phyloP scores from a whole-genome alignment of 2,329 filamentous ascomycete genomes.

The Verticillium klebahnii region DNA sequence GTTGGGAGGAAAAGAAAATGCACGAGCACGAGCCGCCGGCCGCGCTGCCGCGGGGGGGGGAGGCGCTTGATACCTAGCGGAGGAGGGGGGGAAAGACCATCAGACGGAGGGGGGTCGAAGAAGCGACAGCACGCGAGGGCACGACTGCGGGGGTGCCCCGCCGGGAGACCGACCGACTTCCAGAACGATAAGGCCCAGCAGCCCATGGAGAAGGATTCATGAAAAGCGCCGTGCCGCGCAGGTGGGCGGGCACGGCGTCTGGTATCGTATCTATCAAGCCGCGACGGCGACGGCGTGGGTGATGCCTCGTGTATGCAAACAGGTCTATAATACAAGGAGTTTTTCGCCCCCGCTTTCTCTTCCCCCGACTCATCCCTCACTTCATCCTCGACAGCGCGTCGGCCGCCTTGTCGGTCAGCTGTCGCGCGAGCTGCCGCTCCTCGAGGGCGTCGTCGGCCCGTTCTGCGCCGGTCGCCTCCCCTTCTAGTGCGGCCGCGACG shows the following conservation, averaged over 20 bases:
- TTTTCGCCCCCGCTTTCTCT: not conserved
- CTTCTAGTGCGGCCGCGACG: constrained; percentile 41
- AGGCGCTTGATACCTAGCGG: not conserved
- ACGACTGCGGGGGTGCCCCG: too few species aligned
- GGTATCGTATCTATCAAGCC: not conserved
- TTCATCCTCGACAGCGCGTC: constrained; percentile 43
- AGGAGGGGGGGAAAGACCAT: not conserved
- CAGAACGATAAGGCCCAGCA: not conserved
- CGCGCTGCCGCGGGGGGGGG: not conserved
- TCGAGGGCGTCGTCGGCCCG: constrained; percentile 18
- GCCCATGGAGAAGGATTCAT: not conserved
- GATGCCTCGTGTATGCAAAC: not conserved
- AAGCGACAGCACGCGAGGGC: too few species aligned
- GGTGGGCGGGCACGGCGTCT: not conserved
- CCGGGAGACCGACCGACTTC: too few species aligned
- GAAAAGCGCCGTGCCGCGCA: not conserved
- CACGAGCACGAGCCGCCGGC: not conserved
- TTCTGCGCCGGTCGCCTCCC: constrained; percentile 16
- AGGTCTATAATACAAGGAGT: not conserved
- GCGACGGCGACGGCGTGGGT: not conserved
- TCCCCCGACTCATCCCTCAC: constrained; percentile 21
- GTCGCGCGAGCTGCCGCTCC: constrained; percentile 34
- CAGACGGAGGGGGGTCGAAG: too few species aligned
- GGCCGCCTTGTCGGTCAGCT: constrained; percentile 44
- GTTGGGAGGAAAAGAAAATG: constrained; percentile 13